phyloP scores from a whole-genome alignment of 2,329 filamentous ascomycete genomes.

The Salinomyces thailandicus region DNA sequence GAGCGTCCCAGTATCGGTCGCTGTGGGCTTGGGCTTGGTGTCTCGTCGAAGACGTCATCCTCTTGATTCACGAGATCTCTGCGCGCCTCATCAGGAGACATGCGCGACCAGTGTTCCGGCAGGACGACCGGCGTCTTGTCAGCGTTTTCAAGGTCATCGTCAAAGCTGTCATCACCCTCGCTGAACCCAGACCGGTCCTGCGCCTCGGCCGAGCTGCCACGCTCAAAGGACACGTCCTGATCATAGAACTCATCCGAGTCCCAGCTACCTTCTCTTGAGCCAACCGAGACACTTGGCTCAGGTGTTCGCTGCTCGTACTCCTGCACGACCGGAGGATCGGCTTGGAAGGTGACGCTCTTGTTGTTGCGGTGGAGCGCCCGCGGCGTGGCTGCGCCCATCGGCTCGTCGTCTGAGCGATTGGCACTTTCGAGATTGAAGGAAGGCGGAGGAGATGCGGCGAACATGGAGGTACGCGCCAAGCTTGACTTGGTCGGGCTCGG shows the following conservation, averaged over 20 bases:
- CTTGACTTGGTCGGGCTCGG: slow-evolving; percentile 83
- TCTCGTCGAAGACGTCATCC: slow-evolving; percentile 57
- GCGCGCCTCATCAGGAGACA: slow-evolving; percentile 55
- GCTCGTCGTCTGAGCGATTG: slow-evolving; percentile 57
- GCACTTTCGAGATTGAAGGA: slow-evolving; percentile 57
- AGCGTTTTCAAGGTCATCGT: slow-evolving; percentile 87
- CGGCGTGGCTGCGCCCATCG: slow-evolving; percentile 47
- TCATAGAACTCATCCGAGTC: slow-evolving; percentile 67
- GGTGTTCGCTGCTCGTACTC: slow-evolving; percentile 98
- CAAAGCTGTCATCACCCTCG: slow-evolving; percentile 63
- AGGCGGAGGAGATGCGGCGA: slow-evolving; percentile 42
- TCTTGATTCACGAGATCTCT: slow-evolving; percentile 43
- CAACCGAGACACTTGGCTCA: slow-evolving; percentile 74
- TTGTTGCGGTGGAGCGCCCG: slow-evolving; percentile 68
- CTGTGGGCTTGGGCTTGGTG: slow-evolving; percentile 37
- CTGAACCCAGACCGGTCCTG: slow-evolving; percentile 34
- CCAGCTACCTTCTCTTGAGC: slow-evolving; percentile 83
- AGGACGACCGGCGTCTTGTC: slow-evolving; percentile 97
- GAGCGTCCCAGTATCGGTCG: slow-evolving; percentile 52
- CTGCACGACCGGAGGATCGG: slow-evolving; percentile 83
- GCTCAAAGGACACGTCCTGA: slow-evolving; percentile 53
- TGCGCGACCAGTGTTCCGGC: slow-evolving; percentile 85
- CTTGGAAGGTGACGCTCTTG: slow-evolving; percentile 96
- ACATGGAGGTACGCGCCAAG: slow-evolving; percentile 54
- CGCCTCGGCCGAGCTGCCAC: slow-evolving; percentile 49